phyloP scores from a whole-genome alignment of 306 rosid species.

The Glycine soja region DNA sequence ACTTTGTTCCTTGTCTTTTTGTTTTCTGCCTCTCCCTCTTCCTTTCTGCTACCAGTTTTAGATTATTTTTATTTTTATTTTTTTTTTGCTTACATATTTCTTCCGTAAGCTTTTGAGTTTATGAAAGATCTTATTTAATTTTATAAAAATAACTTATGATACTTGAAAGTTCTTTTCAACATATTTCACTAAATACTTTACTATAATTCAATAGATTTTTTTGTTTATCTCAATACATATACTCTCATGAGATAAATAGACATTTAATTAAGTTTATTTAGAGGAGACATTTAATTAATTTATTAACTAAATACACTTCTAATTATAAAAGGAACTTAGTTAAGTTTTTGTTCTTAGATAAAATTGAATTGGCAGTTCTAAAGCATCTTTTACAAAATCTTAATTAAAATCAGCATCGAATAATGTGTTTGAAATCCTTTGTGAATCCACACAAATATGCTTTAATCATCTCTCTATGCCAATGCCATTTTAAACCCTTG shows the following conservation, averaged over 20 bases:
- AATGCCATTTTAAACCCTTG: slow-evolving; percentile 20
- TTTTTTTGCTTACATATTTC: not conserved
- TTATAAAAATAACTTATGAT: too few species aligned
- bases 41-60: not conserved
- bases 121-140: too few species aligned
- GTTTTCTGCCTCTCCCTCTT: not conserved
- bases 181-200: too few species aligned
- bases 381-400: not conserved
- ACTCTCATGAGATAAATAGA: too few species aligned
- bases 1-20: not conserved
- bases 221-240: too few species aligned
- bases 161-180: too few species aligned
- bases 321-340: too few species aligned
- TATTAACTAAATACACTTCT: not conserved
- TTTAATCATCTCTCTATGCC: slow-evolving; percentile 9
- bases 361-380: not conserved
- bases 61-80: too few species aligned
- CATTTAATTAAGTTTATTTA: too few species aligned
- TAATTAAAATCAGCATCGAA: slow-evolving; percentile 35
- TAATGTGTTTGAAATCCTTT: slow-evolving; percentile 44
- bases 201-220: too few species aligned
- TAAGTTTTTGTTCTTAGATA: not conserved
- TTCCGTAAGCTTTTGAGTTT: too few species aligned
- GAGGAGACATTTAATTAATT: too few species aligned
- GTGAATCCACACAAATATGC: slow-evolving; percentile 50